A percentile compares a stretch with the other conserved stretches of the same genome.
Conservation (phyloP, 2,329 filamentous ascomycete species). For the Nemania diffusa region DNA sequence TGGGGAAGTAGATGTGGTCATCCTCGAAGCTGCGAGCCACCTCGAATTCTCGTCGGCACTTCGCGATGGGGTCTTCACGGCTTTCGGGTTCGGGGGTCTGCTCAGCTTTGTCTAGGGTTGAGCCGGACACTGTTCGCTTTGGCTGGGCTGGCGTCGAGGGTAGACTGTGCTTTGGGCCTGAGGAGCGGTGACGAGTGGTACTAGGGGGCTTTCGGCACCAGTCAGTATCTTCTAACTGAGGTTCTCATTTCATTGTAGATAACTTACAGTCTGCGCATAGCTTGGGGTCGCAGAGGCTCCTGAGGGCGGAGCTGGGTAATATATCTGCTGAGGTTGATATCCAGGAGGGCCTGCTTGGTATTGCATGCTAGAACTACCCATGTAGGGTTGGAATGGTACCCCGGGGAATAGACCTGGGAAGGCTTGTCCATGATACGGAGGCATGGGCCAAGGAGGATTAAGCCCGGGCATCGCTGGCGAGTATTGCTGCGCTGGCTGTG, state of each 20-base stretch:
- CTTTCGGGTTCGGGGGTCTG: background rate
- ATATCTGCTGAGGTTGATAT: background rate
- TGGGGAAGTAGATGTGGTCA: background rate
- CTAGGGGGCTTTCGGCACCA: background rate
- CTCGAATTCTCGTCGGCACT: constrained; percentile 4
- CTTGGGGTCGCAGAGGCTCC: background rate
- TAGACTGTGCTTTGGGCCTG: background rate
- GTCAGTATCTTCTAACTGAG: background rate
- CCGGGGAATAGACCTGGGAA: background rate
- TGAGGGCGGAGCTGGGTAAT: no score
- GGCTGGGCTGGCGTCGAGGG: background rate
- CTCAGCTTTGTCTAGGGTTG: background rate
- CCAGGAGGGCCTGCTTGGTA: background rate
- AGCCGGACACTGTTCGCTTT: background rate
- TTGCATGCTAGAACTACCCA: background rate
- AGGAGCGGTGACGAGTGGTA: background rate
- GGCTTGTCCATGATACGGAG: background rate
- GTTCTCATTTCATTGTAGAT: background rate
- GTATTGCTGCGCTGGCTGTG: background rate
- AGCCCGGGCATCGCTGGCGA: background rate
- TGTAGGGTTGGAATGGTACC: background rate
- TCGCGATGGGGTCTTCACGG: background rate
- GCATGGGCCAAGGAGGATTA: background rate
- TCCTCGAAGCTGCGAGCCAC: constrained; percentile 13
- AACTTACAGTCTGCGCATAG: background rate